Percentiles rank a stretch among this genome's conserved stretches.
Evolutionary conservation across 352 stramenopile species (phyloP).

Genomic region (Thalassiosira ordinaria): DNA sequence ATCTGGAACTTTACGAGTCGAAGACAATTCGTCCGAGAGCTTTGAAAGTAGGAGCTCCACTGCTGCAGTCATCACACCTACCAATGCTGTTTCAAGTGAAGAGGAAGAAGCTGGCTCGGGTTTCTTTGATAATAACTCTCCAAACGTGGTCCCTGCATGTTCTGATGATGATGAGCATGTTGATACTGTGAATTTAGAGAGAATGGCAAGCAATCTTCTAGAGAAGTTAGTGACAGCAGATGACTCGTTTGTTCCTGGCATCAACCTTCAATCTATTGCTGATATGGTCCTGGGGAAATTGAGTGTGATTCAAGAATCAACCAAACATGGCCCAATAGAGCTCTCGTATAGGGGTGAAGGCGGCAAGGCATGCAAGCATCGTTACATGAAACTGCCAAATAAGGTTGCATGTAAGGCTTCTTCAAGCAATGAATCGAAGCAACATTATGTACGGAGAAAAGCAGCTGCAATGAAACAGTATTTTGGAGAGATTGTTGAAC

Average conservation of each 20-base stretch:
- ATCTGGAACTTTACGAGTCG: too few species aligned
- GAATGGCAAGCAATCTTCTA: too few species aligned
- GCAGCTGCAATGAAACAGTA: neutral
- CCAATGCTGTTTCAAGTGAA: too few species aligned
- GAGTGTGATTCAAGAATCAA: neutral
- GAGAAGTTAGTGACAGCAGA: too few species aligned
- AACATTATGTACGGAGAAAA: neutral
- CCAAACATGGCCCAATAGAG: neutral
- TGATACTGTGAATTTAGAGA: too few species aligned
- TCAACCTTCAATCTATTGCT: neutral
- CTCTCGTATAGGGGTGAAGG: neutral
- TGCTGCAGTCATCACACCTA: too few species aligned
- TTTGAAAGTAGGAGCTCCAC: too few species aligned
- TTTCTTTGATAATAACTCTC: too few species aligned
- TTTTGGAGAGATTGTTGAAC: constrained; percentile 3
- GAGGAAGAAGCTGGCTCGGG: too few species aligned
- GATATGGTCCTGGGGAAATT: neutral
- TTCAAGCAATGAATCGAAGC: neutral
- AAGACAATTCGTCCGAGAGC: too few species aligned
- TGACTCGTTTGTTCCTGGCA: neutral
- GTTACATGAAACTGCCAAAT: neutral
- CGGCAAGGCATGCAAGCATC: neutral
- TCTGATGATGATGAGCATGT: too few species aligned
- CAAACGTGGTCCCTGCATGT: too few species aligned
- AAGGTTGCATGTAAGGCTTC: neutral